phyloP scores from a whole-genome alignment of 2,329 filamentous ascomycete species.

The Hypoxylon sp. region DNA sequence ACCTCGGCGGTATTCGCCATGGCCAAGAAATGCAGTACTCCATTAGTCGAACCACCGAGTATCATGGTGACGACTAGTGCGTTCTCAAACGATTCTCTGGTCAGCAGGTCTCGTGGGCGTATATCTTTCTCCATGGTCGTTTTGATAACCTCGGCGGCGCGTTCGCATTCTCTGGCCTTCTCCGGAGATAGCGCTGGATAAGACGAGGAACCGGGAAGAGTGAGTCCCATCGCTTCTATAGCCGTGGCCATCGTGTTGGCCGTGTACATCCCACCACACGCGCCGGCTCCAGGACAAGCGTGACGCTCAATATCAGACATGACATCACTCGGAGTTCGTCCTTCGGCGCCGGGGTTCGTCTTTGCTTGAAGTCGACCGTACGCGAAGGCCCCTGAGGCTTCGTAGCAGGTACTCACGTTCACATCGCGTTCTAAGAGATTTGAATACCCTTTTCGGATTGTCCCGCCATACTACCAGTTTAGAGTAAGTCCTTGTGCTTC shows the following conservation, averaged over 20 bases:
- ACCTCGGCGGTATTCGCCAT: conserved; percentile 90
- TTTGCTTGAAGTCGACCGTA: conserved; percentile 83
- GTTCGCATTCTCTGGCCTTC: conserved; percentile 88
- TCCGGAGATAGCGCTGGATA: conserved; percentile 84
- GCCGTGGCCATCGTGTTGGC: conserved; percentile 94
- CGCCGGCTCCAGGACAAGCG: conserved; percentile 80
- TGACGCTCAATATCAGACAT: conserved; percentile 85
- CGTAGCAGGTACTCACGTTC: conserved; percentile 91
- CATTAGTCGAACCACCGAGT: conserved; percentile 90
- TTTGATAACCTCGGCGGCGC: conserved; percentile 81
- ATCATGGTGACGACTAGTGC: conserved; percentile 92
- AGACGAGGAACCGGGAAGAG: conserved; percentile 84
- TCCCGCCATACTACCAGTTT: conserved; percentile 76
- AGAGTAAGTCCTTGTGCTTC: too few species aligned
- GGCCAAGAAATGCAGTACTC: conserved; percentile 87
- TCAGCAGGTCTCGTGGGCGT: conserved; percentile 82
- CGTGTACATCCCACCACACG: conserved; percentile 88
- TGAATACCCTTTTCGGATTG: conserved; percentile 89
- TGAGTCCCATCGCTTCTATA: conserved; percentile 89
- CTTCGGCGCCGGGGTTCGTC: conserved; percentile 69
- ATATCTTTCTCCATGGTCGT: conserved; percentile 86
- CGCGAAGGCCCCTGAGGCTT: conserved; percentile 84
- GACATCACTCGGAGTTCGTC: conserved; percentile 80
- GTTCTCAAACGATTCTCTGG: conserved; percentile 85
- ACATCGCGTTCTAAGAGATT: conserved; percentile 79